A percentile compares a stretch with the other conserved stretches of the same genome.
Conservation (phyloP, 345 rosid species). For the Arabis hirsuta region DNA sequence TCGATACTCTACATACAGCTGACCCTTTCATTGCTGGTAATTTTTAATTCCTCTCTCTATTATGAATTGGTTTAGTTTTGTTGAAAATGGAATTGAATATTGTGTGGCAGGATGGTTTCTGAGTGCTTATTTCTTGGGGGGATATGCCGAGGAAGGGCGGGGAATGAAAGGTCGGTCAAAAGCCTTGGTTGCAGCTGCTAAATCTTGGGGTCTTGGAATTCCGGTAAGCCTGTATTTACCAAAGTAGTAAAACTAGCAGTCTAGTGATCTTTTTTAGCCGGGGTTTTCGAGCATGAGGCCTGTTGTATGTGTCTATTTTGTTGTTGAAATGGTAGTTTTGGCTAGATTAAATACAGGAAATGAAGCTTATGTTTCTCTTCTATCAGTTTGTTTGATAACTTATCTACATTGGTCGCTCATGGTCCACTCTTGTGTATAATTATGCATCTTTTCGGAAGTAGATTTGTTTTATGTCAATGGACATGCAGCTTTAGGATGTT, state of each 20-base stretch:
- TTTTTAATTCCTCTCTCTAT: neutral
- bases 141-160: slow-evolving; percentile 79
- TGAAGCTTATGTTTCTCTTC: neutral
- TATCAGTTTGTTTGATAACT: neutral
- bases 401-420: neutral
- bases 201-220: slow-evolving; percentile 83
- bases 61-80: slow-evolving; percentile 11
- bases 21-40: slow-evolving; percentile 94
- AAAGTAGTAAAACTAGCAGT: neutral
- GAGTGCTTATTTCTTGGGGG: slow-evolving; percentile 93
- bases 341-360: neutral
- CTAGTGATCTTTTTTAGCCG: neutral
- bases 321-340: neutral
- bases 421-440: neutral
- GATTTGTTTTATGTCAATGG: neutral
- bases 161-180: slow-evolving; percentile 79
- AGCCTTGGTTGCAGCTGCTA: slow-evolving; percentile 70
- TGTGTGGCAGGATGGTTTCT: slow-evolving; percentile 78
- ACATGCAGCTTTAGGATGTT: slow-evolving; percentile 16
- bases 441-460: too few relatives aligned
- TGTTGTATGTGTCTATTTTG: neutral
- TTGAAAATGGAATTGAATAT: neutral
- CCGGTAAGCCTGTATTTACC: slow-evolving; percentile 59
- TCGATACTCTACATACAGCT: slow-evolving; percentile 84
- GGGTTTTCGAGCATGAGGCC: too few relatives aligned